These are phyloP conservation scores for Lippia alba DNA, from an alignment of 305 asterid species.

Conservation along the genomic window DNA sequence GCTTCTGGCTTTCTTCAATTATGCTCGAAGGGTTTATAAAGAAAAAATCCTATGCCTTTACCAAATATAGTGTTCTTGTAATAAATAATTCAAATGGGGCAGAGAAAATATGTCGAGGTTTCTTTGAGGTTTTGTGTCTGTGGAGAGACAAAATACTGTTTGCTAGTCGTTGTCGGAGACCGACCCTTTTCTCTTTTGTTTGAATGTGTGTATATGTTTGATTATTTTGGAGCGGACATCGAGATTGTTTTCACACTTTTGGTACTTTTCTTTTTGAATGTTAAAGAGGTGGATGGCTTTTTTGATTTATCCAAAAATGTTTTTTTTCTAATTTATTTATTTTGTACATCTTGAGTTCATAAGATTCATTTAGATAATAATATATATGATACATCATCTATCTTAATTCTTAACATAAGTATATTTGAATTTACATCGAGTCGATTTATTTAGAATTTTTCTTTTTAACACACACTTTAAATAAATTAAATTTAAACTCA, in stretches of 20 bases:
- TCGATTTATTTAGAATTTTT: no score
- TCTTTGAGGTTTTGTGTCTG: background rate
- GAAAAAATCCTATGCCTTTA: background rate
- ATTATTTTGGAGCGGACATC: conserved; percentile 10
- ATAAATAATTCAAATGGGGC: conserved; percentile 27
- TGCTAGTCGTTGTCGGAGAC: conserved; percentile 31
- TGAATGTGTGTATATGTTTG: background rate
- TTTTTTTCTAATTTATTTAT: no score
- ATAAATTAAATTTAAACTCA: no score
- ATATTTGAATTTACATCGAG: no score
- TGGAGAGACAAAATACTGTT: conserved; percentile 20
- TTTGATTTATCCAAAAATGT: background rate
- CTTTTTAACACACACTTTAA: no score
- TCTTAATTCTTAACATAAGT: no score
- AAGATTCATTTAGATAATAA: no score
- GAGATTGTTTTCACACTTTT: conserved; percentile 29
- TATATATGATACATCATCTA: no score
- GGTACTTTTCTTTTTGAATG: background rate
- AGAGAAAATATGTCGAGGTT: conserved; percentile 25
- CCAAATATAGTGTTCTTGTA: background rate
- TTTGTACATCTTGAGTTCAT: no score
- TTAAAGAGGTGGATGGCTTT: background rate
- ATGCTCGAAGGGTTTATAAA: conserved; percentile 14
- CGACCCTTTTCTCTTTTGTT: conserved; percentile 1
- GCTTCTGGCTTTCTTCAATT: background rate